phyloP scores from a whole-genome alignment of 805 yeast genomes.

The Kodamaea leandrae region DNA sequence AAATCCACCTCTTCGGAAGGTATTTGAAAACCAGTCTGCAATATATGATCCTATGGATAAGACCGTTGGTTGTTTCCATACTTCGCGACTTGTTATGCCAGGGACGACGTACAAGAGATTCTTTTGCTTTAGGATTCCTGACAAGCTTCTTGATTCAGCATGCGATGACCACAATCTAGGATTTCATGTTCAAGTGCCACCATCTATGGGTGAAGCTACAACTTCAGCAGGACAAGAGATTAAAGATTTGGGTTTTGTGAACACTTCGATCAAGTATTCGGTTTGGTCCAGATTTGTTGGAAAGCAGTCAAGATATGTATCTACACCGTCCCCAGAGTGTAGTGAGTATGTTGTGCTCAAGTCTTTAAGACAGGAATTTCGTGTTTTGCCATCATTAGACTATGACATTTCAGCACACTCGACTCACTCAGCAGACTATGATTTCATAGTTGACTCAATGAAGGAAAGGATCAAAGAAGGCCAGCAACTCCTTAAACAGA shows the following conservation, averaged over 20 bases:
- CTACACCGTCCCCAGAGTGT: slow-evolving; percentile 21
- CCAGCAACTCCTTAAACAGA: background rate
- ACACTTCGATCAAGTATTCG: slow-evolving; percentile 30
- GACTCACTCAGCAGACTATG: background rate
- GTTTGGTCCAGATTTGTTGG: slow-evolving; percentile 40
- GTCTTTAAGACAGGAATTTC: slow-evolving; percentile 23
- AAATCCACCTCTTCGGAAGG: slow-evolving; percentile 25
- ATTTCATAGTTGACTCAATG: background rate
- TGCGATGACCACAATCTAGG: slow-evolving; percentile 34
- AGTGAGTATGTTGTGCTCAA: slow-evolving; percentile 34
- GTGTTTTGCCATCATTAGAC: slow-evolving; percentile 20
- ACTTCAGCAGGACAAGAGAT: slow-evolving; percentile 7
- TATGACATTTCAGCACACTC: background rate
- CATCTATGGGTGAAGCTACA: slow-evolving; percentile 26
- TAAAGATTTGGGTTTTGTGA: slow-evolving; percentile 29
- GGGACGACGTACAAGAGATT: slow-evolving; percentile 37
- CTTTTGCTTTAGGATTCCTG: slow-evolving; percentile 39
- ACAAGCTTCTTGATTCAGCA: slow-evolving; percentile 31
- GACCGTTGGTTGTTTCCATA: slow-evolving; percentile 24
- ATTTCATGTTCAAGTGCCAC: slow-evolving; percentile 38
- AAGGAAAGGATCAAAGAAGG: slow-evolving; percentile 5
- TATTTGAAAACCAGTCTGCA: background rate
- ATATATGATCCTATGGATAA: slow-evolving; percentile 33
- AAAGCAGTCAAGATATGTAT: slow-evolving; percentile 31
- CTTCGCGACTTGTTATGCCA: slow-evolving; percentile 27